Conservation (phyloP, 1,139 yeast genomes). For the Suhomyces yuchorum region DNA sequence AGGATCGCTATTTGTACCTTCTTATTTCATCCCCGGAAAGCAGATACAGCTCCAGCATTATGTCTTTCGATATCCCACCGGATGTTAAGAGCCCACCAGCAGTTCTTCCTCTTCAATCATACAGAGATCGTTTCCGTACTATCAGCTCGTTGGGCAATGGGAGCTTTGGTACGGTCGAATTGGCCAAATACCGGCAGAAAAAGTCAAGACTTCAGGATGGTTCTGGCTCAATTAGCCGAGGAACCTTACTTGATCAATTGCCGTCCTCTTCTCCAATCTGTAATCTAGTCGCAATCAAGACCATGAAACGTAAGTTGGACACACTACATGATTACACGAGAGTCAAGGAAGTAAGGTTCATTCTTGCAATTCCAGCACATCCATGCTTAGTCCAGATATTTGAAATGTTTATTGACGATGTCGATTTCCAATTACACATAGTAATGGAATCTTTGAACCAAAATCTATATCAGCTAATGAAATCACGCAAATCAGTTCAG, state of each 20-base stretch:
- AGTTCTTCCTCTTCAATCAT: slow-evolving; percentile 42
- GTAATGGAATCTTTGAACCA: slow-evolving; percentile 90
- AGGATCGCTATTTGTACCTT: background rate
- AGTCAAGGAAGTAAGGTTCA: slow-evolving; percentile 76
- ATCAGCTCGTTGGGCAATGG: slow-evolving; percentile 69
- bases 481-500: slow-evolving; percentile 49
- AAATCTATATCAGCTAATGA: slow-evolving; percentile 74
- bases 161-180: slow-evolving; percentile 71
- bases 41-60: background rate
- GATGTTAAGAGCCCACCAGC: slow-evolving; percentile 25
- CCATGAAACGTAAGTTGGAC: slow-evolving; percentile 60
- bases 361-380: slow-evolving; percentile 70
- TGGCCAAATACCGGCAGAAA: slow-evolving; percentile 49
- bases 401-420: slow-evolving; percentile 75
- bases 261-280: slow-evolving; percentile 18
- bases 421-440: slow-evolving; percentile 63
- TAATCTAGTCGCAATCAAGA: slow-evolving; percentile 77
- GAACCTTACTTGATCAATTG: slow-evolving; percentile 56
- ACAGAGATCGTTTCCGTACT: slow-evolving; percentile 48
- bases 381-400: slow-evolving; percentile 69
- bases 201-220: slow-evolving; percentile 10
- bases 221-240: slow-evolving; percentile 20
- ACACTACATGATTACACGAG: slow-evolving; percentile 57
- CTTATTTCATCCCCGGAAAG: background rate
- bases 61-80: slow-evolving; percentile 10